Conservation (phyloP, 371 early-diverging fungal species). For the Chytridiales sp. region DNA sequence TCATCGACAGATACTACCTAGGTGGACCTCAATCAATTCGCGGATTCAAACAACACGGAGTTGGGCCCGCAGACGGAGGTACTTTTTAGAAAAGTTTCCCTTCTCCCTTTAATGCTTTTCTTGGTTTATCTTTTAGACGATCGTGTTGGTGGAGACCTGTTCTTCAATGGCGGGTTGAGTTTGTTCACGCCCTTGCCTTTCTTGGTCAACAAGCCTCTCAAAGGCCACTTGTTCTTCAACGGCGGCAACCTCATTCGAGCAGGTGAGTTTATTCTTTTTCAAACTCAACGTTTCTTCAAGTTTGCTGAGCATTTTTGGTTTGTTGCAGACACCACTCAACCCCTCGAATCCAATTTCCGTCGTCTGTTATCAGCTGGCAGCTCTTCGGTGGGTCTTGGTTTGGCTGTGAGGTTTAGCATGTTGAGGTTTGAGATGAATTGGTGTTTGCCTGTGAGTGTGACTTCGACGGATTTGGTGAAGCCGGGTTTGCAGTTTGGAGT, state of each 20-base stretch:
- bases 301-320: background rate
- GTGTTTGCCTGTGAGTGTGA: constrained; percentile 76
- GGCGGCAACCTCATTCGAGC: constrained; percentile 72
- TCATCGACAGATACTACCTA: constrained; percentile 80
- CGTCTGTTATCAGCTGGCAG: constrained; percentile 12
- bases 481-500: constrained; percentile 84
- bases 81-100: constrained; percentile 10
- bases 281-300: constrained; percentile 18
- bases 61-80: constrained; percentile 83
- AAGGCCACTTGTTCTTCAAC: constrained; percentile 84
- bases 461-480: constrained; percentile 70
- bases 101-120: constrained; percentile 8
- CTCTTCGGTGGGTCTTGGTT: constrained; percentile 54
- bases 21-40: constrained; percentile 86
- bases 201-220: constrained; percentile 59
- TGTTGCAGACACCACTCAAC: background rate
- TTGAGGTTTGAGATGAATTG: constrained; percentile 88
- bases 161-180: constrained; percentile 74
- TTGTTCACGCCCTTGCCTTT: constrained; percentile 80
- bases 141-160: constrained; percentile 83
- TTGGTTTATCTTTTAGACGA: constrained; percentile 62
- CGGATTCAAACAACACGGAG: constrained; percentile 82
- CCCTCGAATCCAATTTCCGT: background rate
- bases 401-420: constrained; percentile 82
- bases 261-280: constrained; percentile 33